Base-by-base conservation (phyloP, 768 basidiomycete genomes). In the Calvatia gigantea region DNA sequence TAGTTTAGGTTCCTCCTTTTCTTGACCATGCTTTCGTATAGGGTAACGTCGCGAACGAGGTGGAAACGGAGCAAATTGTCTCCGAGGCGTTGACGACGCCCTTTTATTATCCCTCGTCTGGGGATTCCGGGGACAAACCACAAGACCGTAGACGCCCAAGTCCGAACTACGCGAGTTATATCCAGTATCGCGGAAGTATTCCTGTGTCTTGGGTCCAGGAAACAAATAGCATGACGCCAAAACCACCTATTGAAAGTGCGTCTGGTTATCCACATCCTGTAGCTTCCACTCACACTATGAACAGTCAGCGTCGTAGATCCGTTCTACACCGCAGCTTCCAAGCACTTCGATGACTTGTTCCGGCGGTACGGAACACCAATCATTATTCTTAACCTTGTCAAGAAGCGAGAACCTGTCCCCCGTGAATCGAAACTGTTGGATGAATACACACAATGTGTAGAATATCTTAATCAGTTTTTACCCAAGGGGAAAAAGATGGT, bases 41-140 rank as follows among this genome's bases (percentile, higher is more conserved):
- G 94, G 97, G 97, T 2, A 93, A 95, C 66, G 96, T 98, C 8
- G 96, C 96, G 2, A 99, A 99, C 65, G 97, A 98, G 69, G 97
- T 99, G 1, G 97, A 99, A 71, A 97, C 94, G 0, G 97, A 99
- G 67, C 97, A 99, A 65, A 96, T 99, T 48, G 92, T 96, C 0
- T 89, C 87, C 6, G 94, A 96, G 65, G 89, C 91, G 0, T 67
- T 91, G 4, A 95, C 91, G 0, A 95, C 94, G 0, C 84, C 94
- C 0, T 95, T 97, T 67, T 92, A 94, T 66, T 87, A 79, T 60
- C 91, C 90, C 7, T 72, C 76, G 9, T 69, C 73, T 37, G 72
- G 73, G 12, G 60, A 65, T 6, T 51, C 61, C 2, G 64, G 65
- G 17, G 69, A 62, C 6, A 68, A 61, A 35, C 72, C 68, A 11